Evolutionary conservation across 768 basidiomycete species (phyloP), one percentile per base, ranked within the genome.

Genomic region (Leucocoprinus sp.): DNA sequence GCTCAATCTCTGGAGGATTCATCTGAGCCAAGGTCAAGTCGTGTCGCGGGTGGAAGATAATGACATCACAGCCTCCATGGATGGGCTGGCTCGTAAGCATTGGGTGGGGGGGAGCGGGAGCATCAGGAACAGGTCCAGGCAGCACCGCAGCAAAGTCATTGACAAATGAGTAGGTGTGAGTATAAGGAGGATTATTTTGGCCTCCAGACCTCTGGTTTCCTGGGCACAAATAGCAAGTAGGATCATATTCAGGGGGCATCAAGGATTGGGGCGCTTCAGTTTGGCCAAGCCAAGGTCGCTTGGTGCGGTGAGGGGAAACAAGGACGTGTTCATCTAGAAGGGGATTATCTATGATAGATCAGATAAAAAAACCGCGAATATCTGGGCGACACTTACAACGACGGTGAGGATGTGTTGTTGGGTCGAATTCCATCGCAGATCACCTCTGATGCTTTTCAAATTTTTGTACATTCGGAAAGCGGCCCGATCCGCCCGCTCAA

Each of bases 261-360:
- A 64, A 56, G 1, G 69, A 37, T 47, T 80, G 72, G 0, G 82
- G 71, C 1, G 78, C 60, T 51, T 95, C 92, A 1, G 79, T 78
- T 59, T 93, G 89, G 23, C 92, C 92, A 31, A 82, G 72, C 93
- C 93, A 96, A 11, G 93, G 93, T 15, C 93, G 79, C 56, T 87
- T 90, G 6, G 73, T 89, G 42, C 93, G 84, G 61, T 95, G 92
- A 0, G 92, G 89, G 29, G 90, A 92, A 27, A 92, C 84, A 26
- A 93, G 78, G 44, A 92, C 66, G 57, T 87, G 71, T 54, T 83
- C 82, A 48, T 77, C 74, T 0, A 76, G 80, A 48, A 93, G 73
- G 3, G 91, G 88, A 56, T 93, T 93, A 59, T 76, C 89, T 92
- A 11, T 6, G n/a, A 26, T 7, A n/a, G 14, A 22, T 24, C 21